These are phyloP conservation scores for Vigna unguiculata DNA, from an alignment of 306 rosid genomes.

Conservation along the genomic window DNA sequence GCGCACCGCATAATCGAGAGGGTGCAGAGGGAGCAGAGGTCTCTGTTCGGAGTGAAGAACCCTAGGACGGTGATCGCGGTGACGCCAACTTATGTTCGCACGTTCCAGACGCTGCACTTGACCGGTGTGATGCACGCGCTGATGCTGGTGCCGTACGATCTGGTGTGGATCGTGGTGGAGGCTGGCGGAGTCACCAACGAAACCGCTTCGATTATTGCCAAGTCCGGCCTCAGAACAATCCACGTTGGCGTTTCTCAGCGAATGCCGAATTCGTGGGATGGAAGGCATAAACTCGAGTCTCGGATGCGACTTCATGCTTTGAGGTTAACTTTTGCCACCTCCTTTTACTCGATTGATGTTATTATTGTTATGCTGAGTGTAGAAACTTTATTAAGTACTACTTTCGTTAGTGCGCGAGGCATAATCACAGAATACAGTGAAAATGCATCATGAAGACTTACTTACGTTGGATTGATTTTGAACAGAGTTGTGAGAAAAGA, in stretches of 20 bases:
- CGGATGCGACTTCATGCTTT: slow-evolving; percentile 88
- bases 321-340: slow-evolving; percentile 57
- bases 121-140: slow-evolving; percentile 95
- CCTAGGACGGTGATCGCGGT: slow-evolving; percentile 76
- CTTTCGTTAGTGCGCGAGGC: background rate
- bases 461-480: slow-evolving; percentile 45
- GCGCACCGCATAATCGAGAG: slow-evolving; percentile 91
- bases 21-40: slow-evolving; percentile 91
- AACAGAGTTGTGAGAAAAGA: slow-evolving; percentile 80
- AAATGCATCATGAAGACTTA: slow-evolving; percentile 2
- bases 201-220: slow-evolving; percentile 76
- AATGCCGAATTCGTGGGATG: slow-evolving; percentile 90
- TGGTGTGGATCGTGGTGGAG: slow-evolving; percentile 95
- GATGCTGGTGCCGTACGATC: slow-evolving; percentile 84
- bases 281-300: slow-evolving; percentile 79
- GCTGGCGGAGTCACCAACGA: slow-evolving; percentile 91
- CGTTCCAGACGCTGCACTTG: slow-evolving; percentile 92
- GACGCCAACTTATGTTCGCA: slow-evolving; percentile 89
- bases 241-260: slow-evolving; percentile 71
- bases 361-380: background rate
- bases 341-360: slow-evolving; percentile 25
- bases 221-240: slow-evolving; percentile 73
- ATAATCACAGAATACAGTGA: slow-evolving; percentile 22
- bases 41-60: slow-evolving; percentile 82
- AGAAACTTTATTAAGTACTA: slow-evolving; percentile 27